Base-by-base conservation (phyloP, 73 alveolate genomes). In the Blepharisma japonicum region DNA sequence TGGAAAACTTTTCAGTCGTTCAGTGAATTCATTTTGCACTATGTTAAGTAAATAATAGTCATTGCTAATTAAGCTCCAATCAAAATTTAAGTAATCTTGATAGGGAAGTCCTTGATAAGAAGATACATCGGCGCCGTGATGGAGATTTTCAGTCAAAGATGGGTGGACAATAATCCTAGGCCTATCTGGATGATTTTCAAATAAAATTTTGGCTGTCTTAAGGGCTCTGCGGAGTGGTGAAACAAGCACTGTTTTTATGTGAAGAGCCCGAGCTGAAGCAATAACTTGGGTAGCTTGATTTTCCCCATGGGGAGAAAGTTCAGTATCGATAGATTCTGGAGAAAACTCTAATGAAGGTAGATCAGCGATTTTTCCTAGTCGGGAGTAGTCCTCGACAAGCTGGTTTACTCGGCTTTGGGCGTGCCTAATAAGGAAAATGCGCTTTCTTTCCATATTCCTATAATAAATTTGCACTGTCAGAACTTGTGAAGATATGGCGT, bases 161-260 rank as follows among this genome's bases (percentile, higher is more conserved):
- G 74, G 74, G 47, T 61, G 74, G 39, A 61, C 74, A 14, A 61
- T 25, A 9, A 61, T 61, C 4, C 74, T 61, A 18, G 74, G 74
- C 47, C 23, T n/a, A 25, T 61, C 74, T 1, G 74, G 74, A 61
- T 61, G 74, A 61, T 14, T 61, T 25, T 61, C 74, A 25, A 61
- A 61, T 9, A 61, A 25, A 18, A 61, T 61, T 39, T 61, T n/a
- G 23, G 74, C 74, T 18, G 74, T 61, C 3, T 39, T n/a, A 2
- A 61, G 46, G 47, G 74, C 74, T 61, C 74, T 61, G 14, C 47
- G 14, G 47, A 61, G 74, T 14, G 74, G 74, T 1, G 74, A 61
- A 14, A 61, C 74, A 25, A 61, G 23, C 18, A 61, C 74, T 14
- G 48, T 61, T 39, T 61, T 61, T 14, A 61, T 9, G 14, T 39